Base-by-base conservation (phyloP, 371 early-diverging fungal species). In the Mucor velutinosus region DNA sequence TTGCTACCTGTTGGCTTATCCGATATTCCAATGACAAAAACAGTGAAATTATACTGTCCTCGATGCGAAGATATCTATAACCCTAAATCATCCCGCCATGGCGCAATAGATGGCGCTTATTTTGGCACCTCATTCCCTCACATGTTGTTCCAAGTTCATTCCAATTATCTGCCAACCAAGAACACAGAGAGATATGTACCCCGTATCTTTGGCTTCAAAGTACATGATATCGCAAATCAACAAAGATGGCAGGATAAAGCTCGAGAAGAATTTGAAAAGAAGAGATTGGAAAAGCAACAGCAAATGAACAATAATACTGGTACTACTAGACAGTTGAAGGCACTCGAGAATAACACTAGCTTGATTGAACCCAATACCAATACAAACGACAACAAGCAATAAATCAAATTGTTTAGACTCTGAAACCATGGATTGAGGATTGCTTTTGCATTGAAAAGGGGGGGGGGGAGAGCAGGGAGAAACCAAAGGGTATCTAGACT, bases 41-140 rank as follows among this genome's bases (percentile, higher is more conserved):
- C 90, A 0, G 91, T 98, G 41, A 95, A 95, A 76, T 71, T 96
- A 71, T 96, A 93, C 75, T 97, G 98, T 78, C 87, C 91, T 58
- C 83, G 91, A 8, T 97, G 97, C 78, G 91, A 93, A 70, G 97
- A 97, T 71, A 82, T 99, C 33, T 99, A 99, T 71, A 87, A 88
- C 65, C 95, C 99, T 25, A 90, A 89, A 74, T 89, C 91, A 27
- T 80, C 85, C 47, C 87, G 91, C 45, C 91, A 92, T 76, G 82
- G 83, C 3, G 72, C 83, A 27, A 86, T 98, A 25, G 99, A 99
- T 76, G 99, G 99, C 30, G 96, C 97, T 29, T 94, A 92, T 70
- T 99, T 97, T 81, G 98, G 99, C 15, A 93, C 94, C 27, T 93
- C 97, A 21, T 97, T 99, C 83, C 94, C 98, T 23, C 95, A 96